Conservation (phyloP, 768 basidiomycete genomes). For the Scleroderma bovista region DNA sequence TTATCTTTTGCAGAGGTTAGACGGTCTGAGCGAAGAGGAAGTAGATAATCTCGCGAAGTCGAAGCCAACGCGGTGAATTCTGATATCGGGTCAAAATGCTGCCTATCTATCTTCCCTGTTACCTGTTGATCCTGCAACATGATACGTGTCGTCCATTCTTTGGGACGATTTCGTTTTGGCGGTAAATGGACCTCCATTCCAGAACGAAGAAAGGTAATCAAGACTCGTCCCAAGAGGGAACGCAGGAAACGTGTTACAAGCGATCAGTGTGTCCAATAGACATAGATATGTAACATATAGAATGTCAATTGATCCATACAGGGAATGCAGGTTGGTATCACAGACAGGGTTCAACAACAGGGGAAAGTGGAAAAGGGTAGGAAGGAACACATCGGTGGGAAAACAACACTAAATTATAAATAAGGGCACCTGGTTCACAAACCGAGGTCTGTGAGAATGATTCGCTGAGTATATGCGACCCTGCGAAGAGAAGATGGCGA, state of each 20-base stretch:
- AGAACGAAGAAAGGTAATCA: constrained; percentile 8
- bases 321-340: constrained; percentile 16
- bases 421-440: constrained; percentile 28
- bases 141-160: neutral
- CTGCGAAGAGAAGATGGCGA: constrained; percentile 14
- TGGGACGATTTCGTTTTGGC: neutral
- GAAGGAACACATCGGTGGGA: constrained; percentile 14
- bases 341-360: constrained; percentile 7
- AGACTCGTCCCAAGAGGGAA: constrained; percentile 11
- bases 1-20: constrained; percentile 86
- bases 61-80: neutral
- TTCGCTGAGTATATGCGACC: constrained; percentile 21
- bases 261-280: constrained; percentile 10
- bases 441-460: constrained; percentile 39
- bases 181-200: neutral
- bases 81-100: neutral
- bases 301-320: constrained; percentile 14
- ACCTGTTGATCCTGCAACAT: neutral
- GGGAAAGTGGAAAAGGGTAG: neutral
- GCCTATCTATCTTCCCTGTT: neutral
- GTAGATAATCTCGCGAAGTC: constrained; percentile 53
- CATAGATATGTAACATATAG: constrained; percentile 17
- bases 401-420: constrained; percentile 16
- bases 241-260: constrained; percentile 15
- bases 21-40: constrained; percentile 77